Conservation (phyloP, 2,329 filamentous ascomycete species). For the Camillea tinctor region DNA sequence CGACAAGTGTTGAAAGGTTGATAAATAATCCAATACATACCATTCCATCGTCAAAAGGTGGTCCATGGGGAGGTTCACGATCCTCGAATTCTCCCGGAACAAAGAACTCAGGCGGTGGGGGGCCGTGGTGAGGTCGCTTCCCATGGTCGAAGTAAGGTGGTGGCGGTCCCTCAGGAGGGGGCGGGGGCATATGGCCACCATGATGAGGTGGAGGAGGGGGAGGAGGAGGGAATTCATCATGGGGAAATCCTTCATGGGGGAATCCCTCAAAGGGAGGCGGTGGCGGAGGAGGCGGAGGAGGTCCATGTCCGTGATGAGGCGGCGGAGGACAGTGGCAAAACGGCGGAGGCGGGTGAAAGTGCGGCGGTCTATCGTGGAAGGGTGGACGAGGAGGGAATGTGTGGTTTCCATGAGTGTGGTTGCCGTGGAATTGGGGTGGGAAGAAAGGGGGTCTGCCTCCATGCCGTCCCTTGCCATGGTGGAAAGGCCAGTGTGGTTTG, state of each 20-base stretch:
- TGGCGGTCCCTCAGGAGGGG: background rate
- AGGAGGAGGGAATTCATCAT: too few species aligned
- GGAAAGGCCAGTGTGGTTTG: slow-evolving; percentile 23
- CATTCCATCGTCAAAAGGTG: background rate
- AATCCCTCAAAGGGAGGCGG: slow-evolving; percentile 7
- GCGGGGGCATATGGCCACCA: slow-evolving; percentile 4
- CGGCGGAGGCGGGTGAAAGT: slow-evolving; percentile 25
- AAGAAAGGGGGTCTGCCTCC: slow-evolving; percentile 19
- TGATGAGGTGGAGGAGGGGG: background rate
- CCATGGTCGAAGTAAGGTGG: background rate
- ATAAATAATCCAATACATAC: background rate
- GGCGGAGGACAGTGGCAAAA: slow-evolving; percentile 31
- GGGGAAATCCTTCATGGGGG: slow-evolving; percentile 1
- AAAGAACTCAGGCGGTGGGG: slow-evolving; percentile 4
- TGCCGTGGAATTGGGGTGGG: slow-evolving; percentile 16
- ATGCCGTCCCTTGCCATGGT: slow-evolving; percentile 16
- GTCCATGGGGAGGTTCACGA: background rate
- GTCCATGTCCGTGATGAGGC: slow-evolving; percentile 17
- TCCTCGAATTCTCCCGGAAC: background rate
- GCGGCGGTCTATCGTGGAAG: slow-evolving; percentile 18
- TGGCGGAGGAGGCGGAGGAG: slow-evolving; percentile 11
- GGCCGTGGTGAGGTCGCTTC: background rate
- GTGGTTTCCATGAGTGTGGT: slow-evolving; percentile 29
- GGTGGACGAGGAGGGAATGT: slow-evolving; percentile 21
- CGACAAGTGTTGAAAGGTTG: background rate